Base-by-base conservation (phyloP, 768 basidiomycete genomes). In the Hydnum rufescens region DNA sequence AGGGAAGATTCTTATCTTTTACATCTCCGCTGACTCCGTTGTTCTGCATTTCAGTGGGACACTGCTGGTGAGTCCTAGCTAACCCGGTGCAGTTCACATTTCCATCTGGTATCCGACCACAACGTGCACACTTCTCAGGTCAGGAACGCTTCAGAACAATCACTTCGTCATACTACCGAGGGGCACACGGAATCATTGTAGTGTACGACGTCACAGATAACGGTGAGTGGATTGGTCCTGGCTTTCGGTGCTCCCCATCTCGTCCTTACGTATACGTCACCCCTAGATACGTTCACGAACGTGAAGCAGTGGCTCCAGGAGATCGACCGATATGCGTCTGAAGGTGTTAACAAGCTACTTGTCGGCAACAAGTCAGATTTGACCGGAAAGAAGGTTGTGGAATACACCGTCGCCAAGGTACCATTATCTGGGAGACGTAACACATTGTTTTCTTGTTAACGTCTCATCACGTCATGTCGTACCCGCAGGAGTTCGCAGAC, bases 81-180 rank as follows among this genome's bases (percentile, higher is more conserved):
- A 50, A 28, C 26, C 26, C 26, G 8, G 8, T 13, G 8, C 44
- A 13, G 25, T 26, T 13, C 13, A 13, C 8, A 47, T 26, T 8
- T 8, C 26, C 44, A 26, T 47, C 44, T 26, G 36, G 36, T 13
- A 47, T 16, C 44, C 16, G 44, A 39, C 34, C 34, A 8, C 34
- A 19, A 8, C 34, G 13, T 39, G 44, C 8, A 47, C 44, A 47
- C 19, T 39, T 19, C 34, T 39, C 44, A 86, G 85, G 95, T 34
- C 95, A 99, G 67, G 95, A 99, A 67, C 79, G 92, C 29, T 96
- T 96, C 82, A 78, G 95, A 56, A 97, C 95, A 13, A 99, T 99
- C 65, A 97, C 95, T 4, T 89, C 92, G 2, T 88, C 92, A n/a
- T 99, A 99, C 74, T 99, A 99, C 71, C 78, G 95, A 55, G 95